Percentiles rank a stretch among this genome's conserved stretches.
These are phyloP conservation scores for Biscogniauxia sp. DNA, from an alignment of 2,329 filamentous ascomycete genomes.

Conservation along the genomic window DNA sequence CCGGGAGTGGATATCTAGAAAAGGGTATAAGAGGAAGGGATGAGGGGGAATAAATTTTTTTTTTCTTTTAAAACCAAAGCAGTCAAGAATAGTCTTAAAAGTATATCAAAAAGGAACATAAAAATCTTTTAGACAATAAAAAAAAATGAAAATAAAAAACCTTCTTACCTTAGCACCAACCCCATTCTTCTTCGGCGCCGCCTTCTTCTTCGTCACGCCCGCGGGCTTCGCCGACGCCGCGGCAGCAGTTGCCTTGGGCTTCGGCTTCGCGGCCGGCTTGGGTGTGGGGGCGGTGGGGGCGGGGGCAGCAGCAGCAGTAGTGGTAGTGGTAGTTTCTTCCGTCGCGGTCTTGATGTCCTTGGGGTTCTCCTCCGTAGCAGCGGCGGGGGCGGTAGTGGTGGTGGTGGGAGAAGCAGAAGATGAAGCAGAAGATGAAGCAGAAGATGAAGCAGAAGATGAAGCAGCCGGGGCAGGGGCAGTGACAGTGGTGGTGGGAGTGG, in stretches of 20 bases:
- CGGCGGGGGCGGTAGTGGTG: neutral
- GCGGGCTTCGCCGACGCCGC: slow-evolving; percentile 23
- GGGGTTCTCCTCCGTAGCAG: neutral
- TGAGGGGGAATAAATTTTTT: neutral
- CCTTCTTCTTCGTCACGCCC: slow-evolving; percentile 34
- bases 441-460: no score
- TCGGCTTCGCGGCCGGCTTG: neutral
- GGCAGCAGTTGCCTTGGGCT: neutral
- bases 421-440: no score
- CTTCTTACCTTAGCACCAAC: slow-evolving; percentile 29
- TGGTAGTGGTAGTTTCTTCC: no score
- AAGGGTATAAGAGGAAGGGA: neutral
- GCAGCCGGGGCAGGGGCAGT: no score
- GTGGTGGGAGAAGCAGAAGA: no score
- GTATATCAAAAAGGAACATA: no score
- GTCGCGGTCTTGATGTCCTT: no score
- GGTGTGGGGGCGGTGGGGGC: no score
- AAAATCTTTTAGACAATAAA: neutral
- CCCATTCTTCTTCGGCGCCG: slow-evolving; percentile 31
- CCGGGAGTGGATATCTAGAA: neutral
- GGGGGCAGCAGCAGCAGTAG: neutral
- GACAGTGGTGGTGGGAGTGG: neutral
- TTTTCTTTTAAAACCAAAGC: neutral
- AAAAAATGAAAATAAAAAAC: slow-evolving; percentile 2
- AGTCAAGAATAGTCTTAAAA: neutral